These are phyloP conservation scores for Aspergillus flavus DNA, from an alignment of 2,329 filamentous ascomycete species.

Conservation along the genomic window DNA sequence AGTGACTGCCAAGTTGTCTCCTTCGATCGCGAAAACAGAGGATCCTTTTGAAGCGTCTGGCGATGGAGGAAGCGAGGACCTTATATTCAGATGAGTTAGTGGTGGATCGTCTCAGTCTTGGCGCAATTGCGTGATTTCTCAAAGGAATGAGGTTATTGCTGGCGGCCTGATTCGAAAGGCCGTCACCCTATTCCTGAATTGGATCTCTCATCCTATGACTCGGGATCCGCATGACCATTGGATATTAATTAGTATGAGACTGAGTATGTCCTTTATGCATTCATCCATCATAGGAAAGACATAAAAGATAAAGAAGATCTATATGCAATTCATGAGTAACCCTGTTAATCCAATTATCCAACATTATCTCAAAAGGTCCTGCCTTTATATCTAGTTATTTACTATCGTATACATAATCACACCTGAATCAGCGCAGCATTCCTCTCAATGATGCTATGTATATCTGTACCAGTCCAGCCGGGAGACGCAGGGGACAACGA, in stretches of 20 bases:
- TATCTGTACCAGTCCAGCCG: neutral
- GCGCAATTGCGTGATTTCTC: constrained; percentile 39
- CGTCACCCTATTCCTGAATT: neutral
- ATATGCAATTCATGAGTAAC: neutral
- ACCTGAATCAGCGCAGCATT: neutral
- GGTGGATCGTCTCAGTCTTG: constrained; percentile 28
- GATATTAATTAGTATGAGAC: no score
- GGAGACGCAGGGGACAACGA: neutral
- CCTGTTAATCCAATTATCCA: neutral
- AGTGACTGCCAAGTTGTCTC: neutral
- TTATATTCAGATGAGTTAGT: constrained; percentile 30
- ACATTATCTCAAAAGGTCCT: neutral
- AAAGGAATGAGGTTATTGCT: constrained; percentile 1
- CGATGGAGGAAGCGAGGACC: constrained; percentile 23
- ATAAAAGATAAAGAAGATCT: neutral
- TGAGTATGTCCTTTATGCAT: neutral
- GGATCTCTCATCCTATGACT: neutral
- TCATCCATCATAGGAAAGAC: neutral
- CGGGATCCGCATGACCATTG: neutral
- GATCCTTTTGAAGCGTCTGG: neutral
- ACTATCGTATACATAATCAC: neutral
- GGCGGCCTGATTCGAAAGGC: neutral
- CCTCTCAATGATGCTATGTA: neutral
- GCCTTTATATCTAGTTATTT: neutral
- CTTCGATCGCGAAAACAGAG: constrained; percentile 6